These are phyloP conservation scores for Coniochaeta prunicola DNA, from an alignment of 2,329 filamentous ascomycete species.

Conservation along the genomic window DNA sequence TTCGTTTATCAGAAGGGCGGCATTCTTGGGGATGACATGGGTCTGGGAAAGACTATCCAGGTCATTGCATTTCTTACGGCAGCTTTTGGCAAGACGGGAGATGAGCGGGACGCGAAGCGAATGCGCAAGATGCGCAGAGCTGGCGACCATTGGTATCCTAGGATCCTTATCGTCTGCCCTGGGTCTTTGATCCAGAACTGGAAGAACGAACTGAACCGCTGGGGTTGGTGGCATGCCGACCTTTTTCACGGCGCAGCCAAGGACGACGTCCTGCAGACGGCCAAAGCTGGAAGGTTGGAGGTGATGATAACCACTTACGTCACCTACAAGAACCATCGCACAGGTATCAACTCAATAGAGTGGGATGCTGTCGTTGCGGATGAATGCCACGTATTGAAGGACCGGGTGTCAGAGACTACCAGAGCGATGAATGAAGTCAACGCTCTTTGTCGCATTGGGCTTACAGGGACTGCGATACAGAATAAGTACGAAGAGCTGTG, in stretches of 20 bases:
- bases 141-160: conserved; percentile 68
- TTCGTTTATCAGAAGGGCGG: conserved; percentile 90
- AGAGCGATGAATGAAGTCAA: conserved; percentile 87
- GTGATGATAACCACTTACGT: conserved; percentile 92
- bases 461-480: conserved; percentile 94
- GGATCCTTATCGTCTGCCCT: conserved; percentile 79
- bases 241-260: conserved; percentile 67
- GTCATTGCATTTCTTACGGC: conserved; percentile 87
- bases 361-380: conserved; percentile 96
- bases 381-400: conserved; percentile 88
- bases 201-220: conserved; percentile 76
- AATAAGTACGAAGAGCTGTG: conserved; percentile 97
- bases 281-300: conserved; percentile 70
- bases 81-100: conserved; percentile 90
- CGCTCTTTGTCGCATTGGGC: conserved; percentile 80
- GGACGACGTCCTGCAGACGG: conserved; percentile 64
- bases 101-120: conserved; percentile 75
- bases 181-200: conserved; percentile 87
- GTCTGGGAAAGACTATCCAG: conserved; percentile 92
- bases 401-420: conserved; percentile 67
- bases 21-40: conserved; percentile 95
- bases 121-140: conserved; percentile 77
- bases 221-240: conserved; percentile 94
- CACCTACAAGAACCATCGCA: conserved; percentile 75
- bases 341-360: conserved; percentile 69